phyloP scores from a whole-genome alignment of 1,284 basidiomycete species.

The Ustilago trichophora region DNA sequence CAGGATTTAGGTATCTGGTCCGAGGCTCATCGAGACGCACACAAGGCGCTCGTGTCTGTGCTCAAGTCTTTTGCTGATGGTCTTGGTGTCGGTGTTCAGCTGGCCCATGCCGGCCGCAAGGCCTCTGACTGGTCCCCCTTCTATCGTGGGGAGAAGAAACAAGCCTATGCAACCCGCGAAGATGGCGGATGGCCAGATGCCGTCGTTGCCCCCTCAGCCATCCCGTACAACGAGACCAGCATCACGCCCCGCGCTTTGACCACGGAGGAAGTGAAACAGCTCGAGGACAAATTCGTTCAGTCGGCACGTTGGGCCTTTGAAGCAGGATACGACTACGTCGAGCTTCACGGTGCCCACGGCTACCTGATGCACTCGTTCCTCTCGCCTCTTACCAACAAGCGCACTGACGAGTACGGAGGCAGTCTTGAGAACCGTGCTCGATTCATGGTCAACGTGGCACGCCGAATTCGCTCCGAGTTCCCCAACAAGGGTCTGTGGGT shows the following conservation, averaged over 20 bases:
- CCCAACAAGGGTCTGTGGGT: slow-evolving; percentile 63
- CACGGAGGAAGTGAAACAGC: slow-evolving; percentile 71
- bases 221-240: slow-evolving; percentile 71
- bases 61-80: slow-evolving; percentile 73
- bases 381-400: slow-evolving; percentile 58
- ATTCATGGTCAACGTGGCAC: slow-evolving; percentile 45
- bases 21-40: slow-evolving; percentile 76
- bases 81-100: slow-evolving; percentile 78
- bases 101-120: slow-evolving; percentile 81
- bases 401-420: slow-evolving; percentile 65
- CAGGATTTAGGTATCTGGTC: slow-evolving; percentile 78
- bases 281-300: slow-evolving; percentile 76
- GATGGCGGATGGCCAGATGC: slow-evolving; percentile 78
- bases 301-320: slow-evolving; percentile 72
- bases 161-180: slow-evolving; percentile 36
- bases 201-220: slow-evolving; percentile 72
- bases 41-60: slow-evolving; percentile 78
- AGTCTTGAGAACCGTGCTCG: slow-evolving; percentile 56
- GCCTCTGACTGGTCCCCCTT: slow-evolving; percentile 70
- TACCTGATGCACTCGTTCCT: slow-evolving; percentile 74
- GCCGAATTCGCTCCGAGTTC: slow-evolving; percentile 51
- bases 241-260: slow-evolving; percentile 73
- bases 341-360: slow-evolving; percentile 70
- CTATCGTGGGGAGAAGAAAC: slow-evolving; percentile 66
- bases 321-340: slow-evolving; percentile 76